Conservation (phyloP, 2,329 filamentous ascomycete genomes). For the Fusarium secorum region DNA sequence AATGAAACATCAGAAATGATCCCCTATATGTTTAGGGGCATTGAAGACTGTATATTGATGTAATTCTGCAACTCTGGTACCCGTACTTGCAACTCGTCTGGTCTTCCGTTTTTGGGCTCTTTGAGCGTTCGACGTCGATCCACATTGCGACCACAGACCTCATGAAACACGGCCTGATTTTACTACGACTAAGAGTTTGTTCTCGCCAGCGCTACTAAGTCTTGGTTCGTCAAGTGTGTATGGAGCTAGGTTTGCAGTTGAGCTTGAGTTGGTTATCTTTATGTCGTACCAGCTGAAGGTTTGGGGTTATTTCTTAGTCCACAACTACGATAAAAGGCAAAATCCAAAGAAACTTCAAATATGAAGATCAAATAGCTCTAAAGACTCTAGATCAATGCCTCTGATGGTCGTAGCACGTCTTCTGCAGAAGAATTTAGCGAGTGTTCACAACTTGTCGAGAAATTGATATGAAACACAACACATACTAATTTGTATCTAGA, state of each 20-base stretch:
- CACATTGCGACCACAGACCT: neutral
- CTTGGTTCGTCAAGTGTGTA: too few relatives aligned
- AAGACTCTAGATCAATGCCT: rapidly evolving
- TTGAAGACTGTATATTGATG: neutral
- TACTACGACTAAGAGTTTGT: rapidly evolving
- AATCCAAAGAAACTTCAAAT: too few relatives aligned
- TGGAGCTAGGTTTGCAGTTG: neutral
- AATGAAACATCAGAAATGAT: too few relatives aligned
- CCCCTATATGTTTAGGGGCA: neutral
- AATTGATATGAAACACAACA: too few relatives aligned
- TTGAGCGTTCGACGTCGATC: neutral
- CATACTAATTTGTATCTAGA: neutral
- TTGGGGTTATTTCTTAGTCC: neutral
- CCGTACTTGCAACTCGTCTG: neutral
- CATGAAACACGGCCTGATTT: rapidly evolving
- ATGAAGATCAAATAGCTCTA: rapidly evolving
- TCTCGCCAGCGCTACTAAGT: rapidly evolving
- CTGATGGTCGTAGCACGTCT: rapidly evolving
- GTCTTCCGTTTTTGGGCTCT: too few relatives aligned
- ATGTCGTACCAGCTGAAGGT: rapidly evolving
- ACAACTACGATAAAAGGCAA: too few relatives aligned
- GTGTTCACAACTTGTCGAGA: too few relatives aligned
- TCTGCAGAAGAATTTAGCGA: neutral
- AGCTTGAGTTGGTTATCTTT: neutral
- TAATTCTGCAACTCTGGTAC: neutral